phyloP scores from a whole-genome alignment of 202 grass and related monocot species.

The Schoenoplectus triqueter region DNA sequence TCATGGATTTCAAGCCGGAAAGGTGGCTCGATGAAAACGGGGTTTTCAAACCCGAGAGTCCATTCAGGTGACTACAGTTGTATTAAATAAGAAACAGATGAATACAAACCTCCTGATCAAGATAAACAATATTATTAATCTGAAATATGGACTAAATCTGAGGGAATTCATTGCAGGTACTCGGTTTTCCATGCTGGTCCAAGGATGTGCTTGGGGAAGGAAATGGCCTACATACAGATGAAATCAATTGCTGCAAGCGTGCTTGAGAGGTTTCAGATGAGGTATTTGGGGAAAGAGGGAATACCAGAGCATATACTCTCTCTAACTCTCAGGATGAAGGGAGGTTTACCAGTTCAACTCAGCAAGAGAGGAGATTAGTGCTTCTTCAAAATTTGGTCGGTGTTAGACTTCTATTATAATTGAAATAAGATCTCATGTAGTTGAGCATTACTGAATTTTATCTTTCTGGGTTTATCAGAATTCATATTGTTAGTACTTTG shows the following conservation, averaged over 20 bases:
- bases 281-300: conserved; percentile 7
- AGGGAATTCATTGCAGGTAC: conserved; percentile 19
- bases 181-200: conserved; percentile 51
- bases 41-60: conserved; percentile 46
- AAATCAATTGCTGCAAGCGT: conserved; percentile 43
- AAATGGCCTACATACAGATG: conserved; percentile 64
- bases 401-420: background rate
- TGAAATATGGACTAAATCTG: background rate
- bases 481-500: too few relatives aligned
- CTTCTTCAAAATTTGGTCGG: background rate
- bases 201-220: conserved; percentile 56
- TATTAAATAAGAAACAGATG: background rate
- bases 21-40: conserved; percentile 53
- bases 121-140: background rate
- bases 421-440: background rate
- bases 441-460: background rate
- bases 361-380: conserved; percentile 20
- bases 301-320: conserved; percentile 31
- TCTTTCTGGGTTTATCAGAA: background rate
- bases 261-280: conserved; percentile 44
- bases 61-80: conserved; percentile 30
- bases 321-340: conserved; percentile 55
- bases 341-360: conserved; percentile 47
- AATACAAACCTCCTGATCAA: background rate
- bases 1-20: conserved; percentile 51